phyloP scores from a whole-genome alignment of 345 rosid species.

The Salix brachista region DNA sequence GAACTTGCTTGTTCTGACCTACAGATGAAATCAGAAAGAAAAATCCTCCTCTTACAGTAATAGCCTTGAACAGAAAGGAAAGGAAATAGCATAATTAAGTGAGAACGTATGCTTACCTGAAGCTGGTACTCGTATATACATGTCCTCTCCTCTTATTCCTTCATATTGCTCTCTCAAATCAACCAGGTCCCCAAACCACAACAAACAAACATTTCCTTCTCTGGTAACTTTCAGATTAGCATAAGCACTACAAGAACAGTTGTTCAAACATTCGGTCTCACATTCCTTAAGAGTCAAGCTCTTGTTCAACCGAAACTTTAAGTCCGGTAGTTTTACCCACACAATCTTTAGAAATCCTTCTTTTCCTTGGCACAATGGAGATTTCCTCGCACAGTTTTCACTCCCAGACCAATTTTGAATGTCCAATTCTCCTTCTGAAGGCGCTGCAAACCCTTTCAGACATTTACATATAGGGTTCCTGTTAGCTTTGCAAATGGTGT shows the following conservation, averaged over 20 bases:
- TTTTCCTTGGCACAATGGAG: slow-evolving; percentile 2
- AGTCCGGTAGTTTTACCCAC: slow-evolving; percentile 20
- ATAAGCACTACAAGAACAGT: slow-evolving; percentile 34
- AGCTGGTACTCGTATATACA: slow-evolving; percentile 20
- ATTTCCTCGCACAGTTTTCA: slow-evolving; percentile 11
- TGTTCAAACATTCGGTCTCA: slow-evolving; percentile 15
- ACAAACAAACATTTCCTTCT: slow-evolving; percentile 32
- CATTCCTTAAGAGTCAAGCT: slow-evolving; percentile 24
- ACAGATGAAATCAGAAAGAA: no score
- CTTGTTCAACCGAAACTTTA: neutral
- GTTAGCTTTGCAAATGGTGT: slow-evolving; percentile 16
- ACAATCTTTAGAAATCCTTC: slow-evolving; percentile 10
- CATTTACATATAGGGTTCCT: slow-evolving; percentile 4
- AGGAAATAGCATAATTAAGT: neutral
- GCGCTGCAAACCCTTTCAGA: slow-evolving; percentile 11
- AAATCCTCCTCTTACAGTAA: no score
- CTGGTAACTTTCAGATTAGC: slow-evolving; percentile 13
- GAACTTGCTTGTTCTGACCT: no score
- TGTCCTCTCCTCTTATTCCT: slow-evolving; percentile 12
- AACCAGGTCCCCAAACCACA: slow-evolving; percentile 34
- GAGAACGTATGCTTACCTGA: slow-evolving; percentile 12
- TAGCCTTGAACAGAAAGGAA: neutral
- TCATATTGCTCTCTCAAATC: slow-evolving; percentile 8
- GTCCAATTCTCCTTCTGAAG: slow-evolving; percentile 4
- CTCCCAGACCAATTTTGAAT: neutral